Evolutionary conservation across 176 grass and related monocot species (phyloP).

Genomic region (Puccinellia tenuiflora): DNA sequence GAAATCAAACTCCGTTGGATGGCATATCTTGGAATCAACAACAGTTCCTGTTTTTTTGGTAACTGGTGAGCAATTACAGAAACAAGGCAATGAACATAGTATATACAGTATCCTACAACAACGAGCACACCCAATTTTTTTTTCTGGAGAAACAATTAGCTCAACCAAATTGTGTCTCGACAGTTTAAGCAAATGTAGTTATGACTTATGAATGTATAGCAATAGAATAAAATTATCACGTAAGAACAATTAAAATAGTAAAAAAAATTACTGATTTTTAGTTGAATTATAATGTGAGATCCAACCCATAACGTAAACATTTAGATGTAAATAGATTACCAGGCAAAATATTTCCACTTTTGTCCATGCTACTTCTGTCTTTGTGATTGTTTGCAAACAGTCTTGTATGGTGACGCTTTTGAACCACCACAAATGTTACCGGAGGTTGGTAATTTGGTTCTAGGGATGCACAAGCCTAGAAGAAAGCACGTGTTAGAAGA

Average conservation of each 20-base stretch:
- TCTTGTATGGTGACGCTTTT: conserved; percentile 97
- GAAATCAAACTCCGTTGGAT: conserved; percentile 97
- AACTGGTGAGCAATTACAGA: conserved; percentile 2
- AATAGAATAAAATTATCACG: not conserved
- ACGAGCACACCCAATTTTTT: not conserved
- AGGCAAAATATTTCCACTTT: conserved; percentile 96
- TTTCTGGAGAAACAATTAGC: not conserved
- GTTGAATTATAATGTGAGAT: not conserved
- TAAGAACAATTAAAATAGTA: not conserved
- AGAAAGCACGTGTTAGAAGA: conserved; percentile 14
- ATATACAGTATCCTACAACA: not conserved
- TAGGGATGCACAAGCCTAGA: conserved; percentile 91
- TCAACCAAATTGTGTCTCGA: not conserved
- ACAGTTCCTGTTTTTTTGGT: conserved; percentile 63
- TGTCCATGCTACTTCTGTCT: conserved; percentile 91
- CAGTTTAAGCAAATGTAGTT: not conserved
- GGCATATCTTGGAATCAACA: conserved; percentile 98
- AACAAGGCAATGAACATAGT: not conserved
- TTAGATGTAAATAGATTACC: conserved; percentile 42
- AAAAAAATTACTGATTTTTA: not conserved
- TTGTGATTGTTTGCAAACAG: conserved; percentile 98
- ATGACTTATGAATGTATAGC: not conserved
- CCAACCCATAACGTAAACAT: not conserved
- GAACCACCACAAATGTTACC: conserved; percentile 98
- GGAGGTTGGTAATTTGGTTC: conserved; percentile 99